Conservation (phyloP, 169 alveolate species). For the Plasmodium vivax region DNA sequence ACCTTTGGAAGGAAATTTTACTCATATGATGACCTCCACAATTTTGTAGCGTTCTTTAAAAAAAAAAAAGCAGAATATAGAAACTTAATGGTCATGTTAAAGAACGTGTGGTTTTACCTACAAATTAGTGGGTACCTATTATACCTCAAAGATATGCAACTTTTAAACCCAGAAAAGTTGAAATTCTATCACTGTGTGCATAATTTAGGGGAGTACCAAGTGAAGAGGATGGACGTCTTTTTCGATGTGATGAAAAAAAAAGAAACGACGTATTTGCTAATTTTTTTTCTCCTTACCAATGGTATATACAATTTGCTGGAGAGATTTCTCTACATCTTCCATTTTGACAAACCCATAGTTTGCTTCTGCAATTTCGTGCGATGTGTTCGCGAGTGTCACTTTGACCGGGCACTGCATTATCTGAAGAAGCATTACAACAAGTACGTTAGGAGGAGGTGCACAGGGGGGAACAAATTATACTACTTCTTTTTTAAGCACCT, state of each 20-base stretch:
- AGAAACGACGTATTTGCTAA: constrained; percentile 42
- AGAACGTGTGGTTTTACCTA: constrained; percentile 44
- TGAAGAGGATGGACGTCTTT: constrained; percentile 14
- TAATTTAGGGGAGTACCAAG: constrained; percentile 21
- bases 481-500: constrained; percentile 25
- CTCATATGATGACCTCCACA: constrained; percentile 4
- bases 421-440: constrained; percentile 41
- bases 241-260: constrained; percentile 39
- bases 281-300: constrained; percentile 50
- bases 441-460: constrained; percentile 6
- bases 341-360: constrained; percentile 41
- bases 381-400: constrained; percentile 5
- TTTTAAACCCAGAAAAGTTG: constrained; percentile 18
- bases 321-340: constrained; percentile 30
- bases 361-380: constrained; percentile 29
- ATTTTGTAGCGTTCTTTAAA: not conserved
- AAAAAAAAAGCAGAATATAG: constrained; percentile 34
- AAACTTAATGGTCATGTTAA: constrained; percentile 15
- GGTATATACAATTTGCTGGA: constrained; percentile 40
- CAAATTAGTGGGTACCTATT: constrained; percentile 39
- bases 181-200: constrained; percentile 15
- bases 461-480: not conserved
- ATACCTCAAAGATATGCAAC: constrained; percentile 8
- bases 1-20: not conserved
- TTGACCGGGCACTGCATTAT: constrained; percentile 4